These are phyloP conservation scores for Globisporangium nodosum DNA, from an alignment of 352 stramenopile species.

Conservation along the genomic window DNA sequence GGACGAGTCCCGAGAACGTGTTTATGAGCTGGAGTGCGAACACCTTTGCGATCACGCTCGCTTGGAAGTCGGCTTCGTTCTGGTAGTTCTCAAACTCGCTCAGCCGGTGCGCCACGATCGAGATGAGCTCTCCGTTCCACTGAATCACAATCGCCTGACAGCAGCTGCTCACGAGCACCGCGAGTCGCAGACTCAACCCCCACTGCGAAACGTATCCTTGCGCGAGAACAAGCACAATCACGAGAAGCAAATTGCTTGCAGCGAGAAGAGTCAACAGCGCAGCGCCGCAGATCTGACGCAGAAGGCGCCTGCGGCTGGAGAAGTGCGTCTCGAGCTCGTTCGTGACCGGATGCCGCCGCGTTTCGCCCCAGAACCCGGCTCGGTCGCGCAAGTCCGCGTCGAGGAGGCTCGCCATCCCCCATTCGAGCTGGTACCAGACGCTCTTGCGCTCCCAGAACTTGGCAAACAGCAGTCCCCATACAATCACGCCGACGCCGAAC, in stretches of 20 bases:
- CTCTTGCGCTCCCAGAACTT: slow-evolving; percentile 58
- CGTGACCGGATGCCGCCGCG: slow-evolving; percentile 22
- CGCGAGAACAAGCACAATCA: slow-evolving; percentile 23
- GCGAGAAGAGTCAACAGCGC: slow-evolving; percentile 16
- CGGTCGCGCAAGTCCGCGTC: slow-evolving; percentile 21
- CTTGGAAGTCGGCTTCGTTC: slow-evolving; percentile 18
- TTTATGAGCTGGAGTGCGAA: slow-evolving; percentile 38
- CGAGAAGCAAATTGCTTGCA: slow-evolving; percentile 16
- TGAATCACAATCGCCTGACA: slow-evolving; percentile 23
- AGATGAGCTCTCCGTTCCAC: slow-evolving; percentile 23
- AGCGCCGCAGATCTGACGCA: slow-evolving; percentile 13
- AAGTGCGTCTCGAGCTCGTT: slow-evolving; percentile 24
- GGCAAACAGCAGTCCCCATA: slow-evolving; percentile 44
- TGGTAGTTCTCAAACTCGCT: slow-evolving; percentile 31
- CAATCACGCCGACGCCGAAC: slow-evolving; percentile 27
- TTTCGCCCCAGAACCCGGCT: slow-evolving; percentile 20
- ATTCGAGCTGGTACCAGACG: slow-evolving; percentile 56
- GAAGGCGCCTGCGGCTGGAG: slow-evolving; percentile 7
- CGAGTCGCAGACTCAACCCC: slow-evolving; percentile 19
- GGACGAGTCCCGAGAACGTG: slow-evolving; percentile 27
- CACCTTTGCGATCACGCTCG: slow-evolving; percentile 30
- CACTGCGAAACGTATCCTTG: slow-evolving; percentile 21
- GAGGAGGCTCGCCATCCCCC: slow-evolving; percentile 25
- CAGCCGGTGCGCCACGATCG: slow-evolving; percentile 18
- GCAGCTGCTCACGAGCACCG: slow-evolving; percentile 21